These are phyloP conservation scores for Taxillus chinensis DNA, from an alignment of 164 flowering plant genomes.

Conservation along the genomic window DNA sequence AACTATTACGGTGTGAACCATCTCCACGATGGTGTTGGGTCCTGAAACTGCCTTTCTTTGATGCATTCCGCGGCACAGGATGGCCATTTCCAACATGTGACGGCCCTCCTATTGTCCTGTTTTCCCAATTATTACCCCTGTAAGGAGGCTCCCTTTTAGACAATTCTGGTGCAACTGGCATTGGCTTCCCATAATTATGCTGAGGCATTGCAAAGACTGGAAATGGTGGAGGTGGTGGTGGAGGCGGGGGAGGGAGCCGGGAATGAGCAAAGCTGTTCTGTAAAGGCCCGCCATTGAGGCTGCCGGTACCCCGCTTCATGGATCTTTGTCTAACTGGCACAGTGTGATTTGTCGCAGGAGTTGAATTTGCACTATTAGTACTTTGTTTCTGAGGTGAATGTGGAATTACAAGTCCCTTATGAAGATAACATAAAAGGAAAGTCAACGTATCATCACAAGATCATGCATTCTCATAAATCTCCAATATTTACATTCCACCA, in stretches of 20 bases:
- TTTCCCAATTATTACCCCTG: conserved; percentile 28
- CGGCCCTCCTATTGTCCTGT: conserved; percentile 33
- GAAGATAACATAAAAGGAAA: not conserved
- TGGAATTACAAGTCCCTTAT: conserved; percentile 31
- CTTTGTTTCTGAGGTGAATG: conserved; percentile 27
- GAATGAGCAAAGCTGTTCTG: conserved; percentile 28
- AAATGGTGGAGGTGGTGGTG: conserved; percentile 23
- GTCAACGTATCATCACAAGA: not conserved
- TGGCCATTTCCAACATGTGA: conserved; percentile 33
- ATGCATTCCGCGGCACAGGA: conserved; percentile 35
- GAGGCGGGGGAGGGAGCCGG: conserved; percentile 24
- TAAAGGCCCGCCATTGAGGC: conserved; percentile 18
- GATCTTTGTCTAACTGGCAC: conserved; percentile 36
- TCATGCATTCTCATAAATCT: conserved; percentile 9
- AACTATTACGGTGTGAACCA: conserved; percentile 30
- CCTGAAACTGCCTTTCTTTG: conserved; percentile 43
- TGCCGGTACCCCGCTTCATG: conserved; percentile 29
- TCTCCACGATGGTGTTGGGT: conserved; percentile 36
- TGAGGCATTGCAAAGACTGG: conserved; percentile 16
- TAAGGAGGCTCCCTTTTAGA: conserved; percentile 31
- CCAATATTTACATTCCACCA: no score
- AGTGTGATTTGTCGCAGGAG: conserved; percentile 21
- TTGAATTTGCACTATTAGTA: conserved; percentile 29
- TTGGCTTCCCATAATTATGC: conserved; percentile 18
- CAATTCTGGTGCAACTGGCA: conserved; percentile 21